Evolutionary conservation across 352 stramenopile genomes (phyloP), one percentile per base, ranked within the genome.

Genomic region (Globisporangium solare): DNA sequence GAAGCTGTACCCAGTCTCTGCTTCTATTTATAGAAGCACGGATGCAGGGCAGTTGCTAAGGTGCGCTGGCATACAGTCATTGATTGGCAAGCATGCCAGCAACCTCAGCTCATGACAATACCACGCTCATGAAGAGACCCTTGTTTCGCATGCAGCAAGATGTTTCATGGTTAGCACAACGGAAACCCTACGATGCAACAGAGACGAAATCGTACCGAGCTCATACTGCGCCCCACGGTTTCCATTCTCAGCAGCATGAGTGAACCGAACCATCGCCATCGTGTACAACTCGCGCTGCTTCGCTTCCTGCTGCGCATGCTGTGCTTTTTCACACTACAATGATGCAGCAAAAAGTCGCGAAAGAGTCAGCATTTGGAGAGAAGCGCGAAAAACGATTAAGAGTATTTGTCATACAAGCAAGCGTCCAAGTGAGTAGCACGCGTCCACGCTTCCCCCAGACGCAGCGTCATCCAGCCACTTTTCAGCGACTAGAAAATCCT

Each of bases 171-270:
- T 27, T 5, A 27, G 24, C 24, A 27, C 2, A 27, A 27, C 24
- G 24, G 24, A 27, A 5, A 27, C 24, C 2, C 24, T 27, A 27
- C 24, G 24, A 27, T 27, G 24, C 24, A 27, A 27, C 24, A 27
- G 2, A 5, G 24, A 37, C 50, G 15, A 18, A 13, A 6, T 32
- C 31, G 20, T 67, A 73, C 74, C 77, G 20, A 88, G 56, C 18
- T 77, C 64, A 54, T 66, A 83, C 60, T 92, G 83, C 3, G 80
- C 76, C 15, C 80, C 64, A 8, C 61, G 54, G 51, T 89, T 73
- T 0, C 80, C 76, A 47, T 79, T 74, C 15, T 78, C 66, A 0
- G 76, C 80, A 21, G 83, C 79, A 17, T 80, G 67, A 2, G 64
- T 59, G 52, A 84, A 83, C 7, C 69, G 69, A n/a, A 74, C 56